Evolutionary conservation across 192 early-diverging fungal species (phyloP), one percentile per base, ranked within the genome.

Genomic region (Polychytrium aggregatum): DNA sequence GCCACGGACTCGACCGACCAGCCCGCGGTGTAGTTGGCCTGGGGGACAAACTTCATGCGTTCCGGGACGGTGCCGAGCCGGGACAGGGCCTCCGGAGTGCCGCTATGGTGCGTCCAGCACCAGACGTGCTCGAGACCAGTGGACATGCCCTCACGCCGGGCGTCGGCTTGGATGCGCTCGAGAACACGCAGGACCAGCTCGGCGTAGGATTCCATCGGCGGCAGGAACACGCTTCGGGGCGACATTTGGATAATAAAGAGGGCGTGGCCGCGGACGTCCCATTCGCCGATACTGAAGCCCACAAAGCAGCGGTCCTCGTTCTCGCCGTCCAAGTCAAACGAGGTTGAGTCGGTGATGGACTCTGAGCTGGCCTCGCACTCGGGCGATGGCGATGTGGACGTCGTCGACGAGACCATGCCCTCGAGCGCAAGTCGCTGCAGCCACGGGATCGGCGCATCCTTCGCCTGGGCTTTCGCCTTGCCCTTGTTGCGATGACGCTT

Each of bases 401-500:
- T 17, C 7, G 18, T 16, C 39, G 39, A 21, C n/a, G 7, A 5
- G 22, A 6, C 18, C 18, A 55, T 5, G 30, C 27, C 25, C 27
- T 52, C 17, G 53, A 30, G 1, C 17, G 24, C 11, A 4, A 41
- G 39, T n/a, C 39, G 39, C 6, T n/a, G 22, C 39, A n/a, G 39
- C 22, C 39, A 6, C 39, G 17, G n/a, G 47, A 42, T 64, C 40
- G 20, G 50, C 59, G 18, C 30, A 22, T 53, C 54, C 39, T 56
- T 57, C 6, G 30, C 40, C 16, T 55, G 40, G 10, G 48, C 44
- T 20, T 54, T 46, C 17, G 49, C 58, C 37, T 57, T 58, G 10
- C 61, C 66, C 37, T 64, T 63, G 42, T 68, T 68, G 27, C 66
- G 50, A 38, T 68, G 62, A 18, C 57, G 48, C 47, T 68, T 68